phyloP scores from a whole-genome alignment of 768 basidiomycete species.

The Amanita fuliginea region DNA sequence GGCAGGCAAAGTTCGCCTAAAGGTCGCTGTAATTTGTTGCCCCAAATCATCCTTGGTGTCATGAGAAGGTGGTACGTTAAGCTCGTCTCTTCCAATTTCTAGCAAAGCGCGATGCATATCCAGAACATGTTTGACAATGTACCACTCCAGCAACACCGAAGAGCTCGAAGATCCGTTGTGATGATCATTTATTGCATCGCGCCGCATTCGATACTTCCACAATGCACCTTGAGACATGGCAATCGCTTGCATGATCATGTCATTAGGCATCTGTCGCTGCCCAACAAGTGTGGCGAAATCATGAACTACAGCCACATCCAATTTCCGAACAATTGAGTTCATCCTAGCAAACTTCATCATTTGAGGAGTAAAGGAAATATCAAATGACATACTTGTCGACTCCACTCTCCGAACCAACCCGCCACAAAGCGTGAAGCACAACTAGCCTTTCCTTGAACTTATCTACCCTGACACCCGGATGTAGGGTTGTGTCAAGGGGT shows the following conservation, averaged over 20 bases:
- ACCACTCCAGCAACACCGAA: conserved; percentile 42
- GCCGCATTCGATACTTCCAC: conserved; percentile 76
- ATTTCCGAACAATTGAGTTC: conserved; percentile 34
- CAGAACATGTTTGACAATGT: conserved; percentile 58
- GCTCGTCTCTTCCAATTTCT: conserved; percentile 51
- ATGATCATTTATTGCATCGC: conserved; percentile 24
- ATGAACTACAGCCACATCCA: conserved; percentile 35
- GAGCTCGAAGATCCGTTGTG: conserved; percentile 20
- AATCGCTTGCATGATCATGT: conserved; percentile 65
- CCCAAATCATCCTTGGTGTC: conserved; percentile 55
- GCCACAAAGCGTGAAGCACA: conserved; percentile 69
- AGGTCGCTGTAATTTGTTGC: conserved; percentile 74
- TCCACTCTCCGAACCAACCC: conserved; percentile 39
- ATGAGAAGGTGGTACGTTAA: conserved; percentile 43
- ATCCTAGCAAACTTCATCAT: conserved; percentile 24
- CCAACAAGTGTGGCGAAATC: conserved; percentile 54
- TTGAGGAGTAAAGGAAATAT: neutral
- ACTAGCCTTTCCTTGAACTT: conserved; percentile 66
- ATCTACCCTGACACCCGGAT: conserved; percentile 46
- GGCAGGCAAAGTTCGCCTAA: conserved; percentile 79
- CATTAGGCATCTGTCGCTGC: conserved; percentile 61
- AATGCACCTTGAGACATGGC: conserved; percentile 71
- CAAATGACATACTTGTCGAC: conserved; percentile 40
- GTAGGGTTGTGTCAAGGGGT: conserved; percentile 20
- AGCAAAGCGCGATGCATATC: conserved; percentile 53